Conservation (phyloP, 163 green algal genomes). For the Scenedesmus sp. region DNA sequence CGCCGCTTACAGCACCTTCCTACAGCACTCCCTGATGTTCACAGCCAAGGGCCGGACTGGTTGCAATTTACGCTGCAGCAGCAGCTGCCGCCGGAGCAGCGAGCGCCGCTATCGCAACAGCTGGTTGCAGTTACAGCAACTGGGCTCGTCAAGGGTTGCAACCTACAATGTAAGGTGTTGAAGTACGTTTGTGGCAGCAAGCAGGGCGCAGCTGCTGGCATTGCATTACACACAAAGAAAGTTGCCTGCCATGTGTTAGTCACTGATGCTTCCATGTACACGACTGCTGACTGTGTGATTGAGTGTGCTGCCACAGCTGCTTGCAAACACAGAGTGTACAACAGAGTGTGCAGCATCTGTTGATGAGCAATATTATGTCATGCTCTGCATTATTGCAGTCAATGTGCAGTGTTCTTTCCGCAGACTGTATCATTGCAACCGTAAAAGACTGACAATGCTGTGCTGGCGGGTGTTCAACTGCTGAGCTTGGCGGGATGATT, state of each 20-base stretch:
- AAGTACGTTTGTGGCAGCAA: neutral
- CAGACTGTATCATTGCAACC: too few species aligned
- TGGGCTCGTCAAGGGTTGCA: neutral
- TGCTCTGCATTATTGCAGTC: too few species aligned
- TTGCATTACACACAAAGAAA: neutral
- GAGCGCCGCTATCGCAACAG: neutral
- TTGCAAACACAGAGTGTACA: neutral
- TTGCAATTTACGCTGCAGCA: neutral
- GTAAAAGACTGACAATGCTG: neutral
- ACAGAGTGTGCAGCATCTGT: neutral
- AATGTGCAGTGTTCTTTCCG: too few species aligned
- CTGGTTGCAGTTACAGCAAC: neutral
- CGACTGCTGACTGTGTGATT: neutral
- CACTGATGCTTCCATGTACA: neutral
- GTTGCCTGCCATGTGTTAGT: neutral
- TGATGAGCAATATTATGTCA: neutral
- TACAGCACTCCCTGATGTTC: neutral
- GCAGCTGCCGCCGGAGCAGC: neutral
- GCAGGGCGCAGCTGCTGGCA: neutral
- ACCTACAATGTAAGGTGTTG: neutral
- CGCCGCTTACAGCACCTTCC: neutral
- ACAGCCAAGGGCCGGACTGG: neutral
- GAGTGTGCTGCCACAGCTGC: neutral
- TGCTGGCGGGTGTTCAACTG: neutral
- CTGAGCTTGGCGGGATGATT: neutral